Percentiles rank a stretch among this genome's conserved stretches.
Conservation (phyloP, 768 basidiomycete species). For the Xerocomus spinulosus region DNA sequence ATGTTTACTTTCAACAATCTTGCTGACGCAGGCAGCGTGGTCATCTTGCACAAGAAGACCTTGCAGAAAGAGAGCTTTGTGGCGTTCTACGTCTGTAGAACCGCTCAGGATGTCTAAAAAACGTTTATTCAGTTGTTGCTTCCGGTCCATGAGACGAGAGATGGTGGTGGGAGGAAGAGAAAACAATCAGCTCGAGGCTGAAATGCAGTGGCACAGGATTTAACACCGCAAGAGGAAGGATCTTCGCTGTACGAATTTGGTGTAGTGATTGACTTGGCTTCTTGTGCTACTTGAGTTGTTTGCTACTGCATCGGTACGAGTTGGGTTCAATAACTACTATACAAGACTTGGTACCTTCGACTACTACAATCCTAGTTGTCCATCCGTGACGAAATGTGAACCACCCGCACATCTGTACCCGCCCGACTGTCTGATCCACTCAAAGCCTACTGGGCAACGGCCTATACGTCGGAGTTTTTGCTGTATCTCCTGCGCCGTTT, state of each 20-base stretch:
- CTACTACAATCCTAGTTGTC: constrained; percentile 4
- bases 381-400: constrained; percentile 35
- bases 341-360: no score
- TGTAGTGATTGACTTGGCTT: no score
- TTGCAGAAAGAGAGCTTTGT: constrained; percentile 40
- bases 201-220: neutral
- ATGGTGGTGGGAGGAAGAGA: neutral
- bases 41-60: constrained; percentile 41
- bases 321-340: no score
- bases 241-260: no score
- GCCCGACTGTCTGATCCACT: constrained; percentile 38
- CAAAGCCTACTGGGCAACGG: constrained; percentile 41
- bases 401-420: constrained; percentile 50
- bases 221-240: no score
- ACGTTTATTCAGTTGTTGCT: constrained; percentile 30
- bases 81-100: constrained; percentile 19
- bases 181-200: neutral
- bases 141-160: constrained; percentile 18
- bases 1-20: constrained; percentile 31
- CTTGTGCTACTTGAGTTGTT: no score
- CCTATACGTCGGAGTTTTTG: constrained; percentile 44
- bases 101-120: constrained; percentile 34
- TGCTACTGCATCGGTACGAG: no score
- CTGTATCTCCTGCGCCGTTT: constrained; percentile 35
- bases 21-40: constrained; percentile 34